Evolutionary conservation across 2,329 filamentous ascomycete species (phyloP).

Genomic region (Colletotrichum chrysophilum): DNA sequence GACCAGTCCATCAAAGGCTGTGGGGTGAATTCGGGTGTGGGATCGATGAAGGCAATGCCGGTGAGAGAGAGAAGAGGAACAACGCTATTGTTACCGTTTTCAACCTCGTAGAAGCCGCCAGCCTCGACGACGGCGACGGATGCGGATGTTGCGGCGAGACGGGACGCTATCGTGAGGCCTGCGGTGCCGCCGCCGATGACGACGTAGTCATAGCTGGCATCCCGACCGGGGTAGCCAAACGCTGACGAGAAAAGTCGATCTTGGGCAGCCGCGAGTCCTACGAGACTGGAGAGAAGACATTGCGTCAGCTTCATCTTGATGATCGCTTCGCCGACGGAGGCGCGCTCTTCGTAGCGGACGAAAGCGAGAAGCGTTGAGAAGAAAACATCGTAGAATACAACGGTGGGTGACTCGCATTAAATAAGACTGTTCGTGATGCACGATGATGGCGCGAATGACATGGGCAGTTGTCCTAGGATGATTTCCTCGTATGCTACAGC

Average conservation of each 20-base stretch:
- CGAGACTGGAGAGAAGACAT: background rate
- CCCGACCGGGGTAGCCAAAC: conserved; percentile 20
- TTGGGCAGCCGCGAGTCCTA: background rate
- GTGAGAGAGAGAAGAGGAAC: conserved; percentile 25
- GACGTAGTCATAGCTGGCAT: conserved; percentile 23
- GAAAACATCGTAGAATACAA: background rate
- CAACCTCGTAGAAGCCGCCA: conserved; percentile 36
- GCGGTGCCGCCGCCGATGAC: conserved; percentile 44
- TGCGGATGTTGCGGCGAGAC: conserved; percentile 34
- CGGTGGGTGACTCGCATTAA: background rate
- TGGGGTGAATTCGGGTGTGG: conserved; percentile 18
- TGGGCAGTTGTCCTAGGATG: background rate
- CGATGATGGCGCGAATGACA: background rate
- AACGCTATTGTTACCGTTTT: conserved; percentile 30
- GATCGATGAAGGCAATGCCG: conserved; percentile 20
- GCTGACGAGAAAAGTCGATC: conserved; percentile 12
- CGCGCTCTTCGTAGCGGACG: background rate
- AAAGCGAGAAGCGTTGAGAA: background rate
- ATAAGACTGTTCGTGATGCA: background rate
- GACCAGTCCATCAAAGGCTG: conserved; percentile 35
- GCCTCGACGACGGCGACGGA: conserved; percentile 44
- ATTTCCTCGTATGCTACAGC: background rate
- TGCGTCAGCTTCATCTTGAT: background rate
- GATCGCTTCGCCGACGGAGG: background rate
- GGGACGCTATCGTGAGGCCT: conserved; percentile 36